phyloP scores from a whole-genome alignment of 768 basidiomycete genomes.

The Trametes elegans region DNA sequence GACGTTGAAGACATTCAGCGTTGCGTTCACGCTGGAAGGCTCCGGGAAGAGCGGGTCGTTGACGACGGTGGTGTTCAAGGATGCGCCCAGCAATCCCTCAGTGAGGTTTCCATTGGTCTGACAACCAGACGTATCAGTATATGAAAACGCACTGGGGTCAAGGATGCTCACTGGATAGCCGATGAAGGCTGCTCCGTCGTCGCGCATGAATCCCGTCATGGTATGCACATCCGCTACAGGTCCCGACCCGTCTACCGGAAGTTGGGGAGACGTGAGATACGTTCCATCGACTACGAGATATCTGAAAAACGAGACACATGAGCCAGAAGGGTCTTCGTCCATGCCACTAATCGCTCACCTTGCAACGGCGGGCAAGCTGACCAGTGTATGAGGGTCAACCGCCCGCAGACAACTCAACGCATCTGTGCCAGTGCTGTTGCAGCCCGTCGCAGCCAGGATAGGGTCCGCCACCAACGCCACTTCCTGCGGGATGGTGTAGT shows the following conservation, averaged over 20 bases:
- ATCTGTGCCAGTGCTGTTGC: slow-evolving; percentile 32
- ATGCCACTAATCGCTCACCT: slow-evolving; percentile 18
- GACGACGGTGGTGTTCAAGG: slow-evolving; percentile 16
- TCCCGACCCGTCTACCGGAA: slow-evolving; percentile 40
- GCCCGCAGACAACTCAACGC: slow-evolving; percentile 37
- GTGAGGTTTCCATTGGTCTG: slow-evolving; percentile 23
- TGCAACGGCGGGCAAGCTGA: slow-evolving; percentile 33
- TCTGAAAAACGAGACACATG: slow-evolving; percentile 18
- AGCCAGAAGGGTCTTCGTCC: not conserved
- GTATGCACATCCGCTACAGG: slow-evolving; percentile 43
- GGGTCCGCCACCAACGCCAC: slow-evolving; percentile 35
- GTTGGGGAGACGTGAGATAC: slow-evolving; percentile 38
- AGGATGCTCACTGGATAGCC: slow-evolving; percentile 32
- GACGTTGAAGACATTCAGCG: slow-evolving; percentile 45
- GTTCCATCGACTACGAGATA: slow-evolving; percentile 47
- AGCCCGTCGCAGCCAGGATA: slow-evolving; percentile 40
- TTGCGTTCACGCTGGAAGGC: slow-evolving; percentile 35
- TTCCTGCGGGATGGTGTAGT: slow-evolving; percentile 44
- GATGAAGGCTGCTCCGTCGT: slow-evolving; percentile 48
- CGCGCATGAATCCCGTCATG: slow-evolving; percentile 50
- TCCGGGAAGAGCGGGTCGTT: slow-evolving; percentile 39
- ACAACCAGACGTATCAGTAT: not conserved
- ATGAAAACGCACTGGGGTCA: not conserved
- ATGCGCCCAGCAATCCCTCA: slow-evolving; percentile 25
- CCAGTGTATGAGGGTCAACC: slow-evolving; percentile 35